Conservation (phyloP, 768 basidiomycete genomes). For the Trametopsis cervina region DNA sequence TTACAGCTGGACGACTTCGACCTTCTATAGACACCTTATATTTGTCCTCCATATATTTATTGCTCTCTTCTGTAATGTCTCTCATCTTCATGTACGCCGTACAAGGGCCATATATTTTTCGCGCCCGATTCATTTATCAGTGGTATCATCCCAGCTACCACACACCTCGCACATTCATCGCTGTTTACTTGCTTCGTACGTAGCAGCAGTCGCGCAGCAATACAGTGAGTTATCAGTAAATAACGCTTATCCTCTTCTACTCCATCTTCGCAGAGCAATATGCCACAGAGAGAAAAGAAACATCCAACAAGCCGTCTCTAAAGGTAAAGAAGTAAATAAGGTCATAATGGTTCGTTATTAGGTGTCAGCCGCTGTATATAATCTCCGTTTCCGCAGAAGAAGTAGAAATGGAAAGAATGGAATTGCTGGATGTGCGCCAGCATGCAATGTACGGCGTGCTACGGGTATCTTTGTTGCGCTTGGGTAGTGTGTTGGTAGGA, state of each 20-base stretch:
- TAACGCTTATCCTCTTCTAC: too few species aligned
- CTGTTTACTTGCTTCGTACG: too few species aligned
- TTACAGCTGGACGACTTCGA: constrained; percentile 91
- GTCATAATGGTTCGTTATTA: neutral
- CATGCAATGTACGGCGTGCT: too few species aligned
- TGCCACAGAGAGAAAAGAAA: too few species aligned
- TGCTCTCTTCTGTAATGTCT: neutral
- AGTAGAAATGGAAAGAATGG: neutral
- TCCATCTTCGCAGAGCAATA: too few species aligned
- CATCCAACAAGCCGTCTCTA: too few species aligned
- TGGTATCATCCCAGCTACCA: constrained; percentile 2
- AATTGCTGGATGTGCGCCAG: too few species aligned
- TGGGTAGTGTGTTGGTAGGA: neutral
- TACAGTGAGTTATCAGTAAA: too few species aligned
- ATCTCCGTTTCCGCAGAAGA: constrained; percentile 3
- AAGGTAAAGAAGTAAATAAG: neutral
- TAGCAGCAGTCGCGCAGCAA: too few species aligned
- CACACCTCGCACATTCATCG: too few species aligned
- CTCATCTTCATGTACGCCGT: neutral
- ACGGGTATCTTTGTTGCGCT: neutral
- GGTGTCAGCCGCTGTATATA: neutral
- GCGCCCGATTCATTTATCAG: neutral
- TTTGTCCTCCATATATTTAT: constrained; percentile 2
- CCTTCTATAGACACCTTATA: constrained; percentile 41
- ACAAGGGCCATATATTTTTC: neutral